Evolutionary conservation across 106 monocot genomes (phyloP).

Genomic region (Cymbidium sinense): DNA sequence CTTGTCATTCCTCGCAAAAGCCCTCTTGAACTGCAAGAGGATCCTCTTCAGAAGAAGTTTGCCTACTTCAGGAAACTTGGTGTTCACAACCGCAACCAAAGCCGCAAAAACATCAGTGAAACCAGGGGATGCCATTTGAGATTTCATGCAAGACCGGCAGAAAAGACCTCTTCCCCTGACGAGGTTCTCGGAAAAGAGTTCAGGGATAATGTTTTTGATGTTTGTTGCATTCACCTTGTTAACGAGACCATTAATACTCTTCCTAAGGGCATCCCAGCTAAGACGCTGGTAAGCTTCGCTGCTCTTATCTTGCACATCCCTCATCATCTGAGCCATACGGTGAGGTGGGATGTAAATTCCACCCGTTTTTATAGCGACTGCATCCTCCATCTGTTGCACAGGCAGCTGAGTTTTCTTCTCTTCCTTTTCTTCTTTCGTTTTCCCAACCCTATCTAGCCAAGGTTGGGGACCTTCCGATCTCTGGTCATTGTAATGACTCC

Average conservation of each 20-base stretch:
- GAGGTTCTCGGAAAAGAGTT: constrained; percentile 89
- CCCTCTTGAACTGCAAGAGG: constrained; percentile 78
- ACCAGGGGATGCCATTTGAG: constrained; percentile 92
- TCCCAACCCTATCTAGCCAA: constrained; percentile 9
- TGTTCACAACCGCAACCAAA: constrained; percentile 88
- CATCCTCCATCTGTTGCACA: constrained; percentile 27
- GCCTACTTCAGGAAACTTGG: constrained; percentile 89
- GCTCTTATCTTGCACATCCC: constrained; percentile 78
- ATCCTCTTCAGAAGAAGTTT: constrained; percentile 70
- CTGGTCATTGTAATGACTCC: neutral
- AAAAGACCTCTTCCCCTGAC: constrained; percentile 82
- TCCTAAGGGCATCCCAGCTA: constrained; percentile 88
- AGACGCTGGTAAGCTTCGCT: constrained; percentile 77
- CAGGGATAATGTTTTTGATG: constrained; percentile 91
- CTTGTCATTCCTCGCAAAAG: constrained; percentile 91
- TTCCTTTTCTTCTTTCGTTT: constrained; percentile 15
- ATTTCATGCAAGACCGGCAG: constrained; percentile 93
- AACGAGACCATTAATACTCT: constrained; percentile 91
- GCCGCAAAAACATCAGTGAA: constrained; percentile 93
- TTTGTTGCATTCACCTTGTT: constrained; percentile 97
- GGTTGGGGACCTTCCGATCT: constrained; percentile 1
- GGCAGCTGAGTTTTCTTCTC: constrained; percentile 12
- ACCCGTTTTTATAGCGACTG: constrained; percentile 46
- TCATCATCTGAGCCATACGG: constrained; percentile 83
- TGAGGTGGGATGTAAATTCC: constrained; percentile 84